Base-by-base conservation (phyloP, 441 rosid species). In the Erodium texanum region DNA sequence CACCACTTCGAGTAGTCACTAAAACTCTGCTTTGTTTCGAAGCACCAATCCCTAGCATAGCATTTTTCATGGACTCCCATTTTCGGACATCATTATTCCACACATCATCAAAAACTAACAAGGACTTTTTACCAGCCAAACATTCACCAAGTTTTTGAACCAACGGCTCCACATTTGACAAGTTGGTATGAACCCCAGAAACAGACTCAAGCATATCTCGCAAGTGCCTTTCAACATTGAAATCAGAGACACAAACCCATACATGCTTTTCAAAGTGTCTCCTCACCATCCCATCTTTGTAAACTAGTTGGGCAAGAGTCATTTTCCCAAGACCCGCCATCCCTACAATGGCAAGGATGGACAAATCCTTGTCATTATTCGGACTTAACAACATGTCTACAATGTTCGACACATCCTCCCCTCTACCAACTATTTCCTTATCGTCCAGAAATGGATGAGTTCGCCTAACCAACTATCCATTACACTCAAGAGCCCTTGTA, bases 281-380 rank as follows among this genome's bases (percentile, higher is more conserved):
- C 15, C 32, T 27, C 7, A 24, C 15, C 12, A 2, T n/a, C 29
- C 16, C 54, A 24, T 32, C 16, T 1, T 64, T 22, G 43, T 34
- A 43, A 5, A 70, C 70, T 3, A 29, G 15, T 19, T 61, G 48
- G 0, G 68, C 77, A 0, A 70, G 18, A 5, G 66, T 27, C 0
- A 74, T 70, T 34, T 74, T 74, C 11, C 76, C 76, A n/a, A 73
- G 23, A 1, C 76, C 76, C 0, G 59, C 68, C 72, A 73, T 68
- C 0, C 76, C 76, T 0, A 64, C 76, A 22, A 73, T 32, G 16
- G 68, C 23, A 3, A 73, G 19, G 16, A 68, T 68, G 18, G 48
- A 16, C 24, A 59, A 18, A 68, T 62, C 36, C 24, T 24, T 24
- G 34, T 27, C 65, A 62, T 45, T 23, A 16, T 34, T 11, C 12